Conservation (phyloP, 106 monocot genomes). For the Dioscorea dumetorum region DNA sequence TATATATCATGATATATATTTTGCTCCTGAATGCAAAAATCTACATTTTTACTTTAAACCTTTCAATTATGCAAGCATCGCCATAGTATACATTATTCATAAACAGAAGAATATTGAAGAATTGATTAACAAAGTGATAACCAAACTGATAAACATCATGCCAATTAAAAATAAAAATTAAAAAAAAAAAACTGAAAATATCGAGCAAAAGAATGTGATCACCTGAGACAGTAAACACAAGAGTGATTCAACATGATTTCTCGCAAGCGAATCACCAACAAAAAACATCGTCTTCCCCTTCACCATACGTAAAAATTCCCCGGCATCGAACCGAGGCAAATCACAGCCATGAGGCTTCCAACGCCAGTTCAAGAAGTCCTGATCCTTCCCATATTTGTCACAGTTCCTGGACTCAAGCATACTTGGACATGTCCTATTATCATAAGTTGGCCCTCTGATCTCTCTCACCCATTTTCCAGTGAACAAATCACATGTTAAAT, state of each 20-base stretch:
- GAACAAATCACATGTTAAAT: conserved; percentile 20
- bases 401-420: conserved; percentile 36
- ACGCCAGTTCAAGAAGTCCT: conserved; percentile 26
- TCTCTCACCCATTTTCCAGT: conserved; percentile 42
- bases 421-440: conserved; percentile 25
- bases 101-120: too few species aligned
- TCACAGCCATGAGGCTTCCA: conserved; percentile 44
- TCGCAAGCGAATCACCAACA: conserved; percentile 43
- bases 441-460: conserved; percentile 15
- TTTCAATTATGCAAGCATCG: too few species aligned
- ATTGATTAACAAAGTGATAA: too few species aligned
- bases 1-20: too few species aligned
- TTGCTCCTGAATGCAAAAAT: too few species aligned
- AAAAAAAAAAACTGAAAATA: too few species aligned
- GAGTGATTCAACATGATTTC: conserved; percentile 49
- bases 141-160: too few species aligned
- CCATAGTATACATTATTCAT: too few species aligned
- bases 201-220: not conserved
- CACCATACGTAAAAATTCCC: conserved; percentile 23
- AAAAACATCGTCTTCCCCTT: conserved; percentile 40
- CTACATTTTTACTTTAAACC: too few species aligned
- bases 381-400: conserved; percentile 38
- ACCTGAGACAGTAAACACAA: conserved; percentile 51
- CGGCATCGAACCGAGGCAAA: conserved; percentile 24
- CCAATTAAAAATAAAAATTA: too few species aligned